Percentiles rank a stretch among this genome's conserved stretches.
These are phyloP conservation scores for Paecilomyces niveus DNA, from an alignment of 2,329 filamentous ascomycete species.

Conservation along the genomic window DNA sequence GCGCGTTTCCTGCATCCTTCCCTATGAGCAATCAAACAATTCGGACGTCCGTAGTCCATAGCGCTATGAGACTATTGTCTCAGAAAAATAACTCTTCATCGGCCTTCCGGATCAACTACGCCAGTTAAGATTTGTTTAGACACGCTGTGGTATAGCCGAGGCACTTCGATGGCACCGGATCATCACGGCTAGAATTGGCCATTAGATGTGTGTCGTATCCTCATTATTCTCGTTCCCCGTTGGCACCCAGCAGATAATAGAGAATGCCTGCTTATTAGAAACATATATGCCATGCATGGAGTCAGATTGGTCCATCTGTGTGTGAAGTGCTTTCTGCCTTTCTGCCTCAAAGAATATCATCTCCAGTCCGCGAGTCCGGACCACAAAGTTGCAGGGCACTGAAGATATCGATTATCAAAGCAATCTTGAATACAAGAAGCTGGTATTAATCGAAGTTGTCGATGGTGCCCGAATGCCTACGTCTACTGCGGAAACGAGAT, in stretches of 20 bases:
- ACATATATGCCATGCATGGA: neutral
- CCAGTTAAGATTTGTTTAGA: neutral
- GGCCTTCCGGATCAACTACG: no score
- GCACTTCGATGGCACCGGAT: neutral
- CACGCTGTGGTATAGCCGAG: neutral
- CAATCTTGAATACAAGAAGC: neutral
- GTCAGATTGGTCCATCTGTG: neutral
- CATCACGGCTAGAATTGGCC: neutral
- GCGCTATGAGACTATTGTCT: neutral
- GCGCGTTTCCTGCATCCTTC: neutral
- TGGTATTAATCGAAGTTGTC: neutral
- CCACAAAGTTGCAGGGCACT: no score
- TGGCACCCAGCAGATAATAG: neutral
- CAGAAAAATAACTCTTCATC: no score
- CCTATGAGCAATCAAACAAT: neutral
- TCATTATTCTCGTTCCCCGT: neutral
- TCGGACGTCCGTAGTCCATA: neutral
- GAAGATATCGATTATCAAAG: no score
- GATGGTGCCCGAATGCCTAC: neutral
- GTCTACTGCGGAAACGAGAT: neutral
- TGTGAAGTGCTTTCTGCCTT: neutral
- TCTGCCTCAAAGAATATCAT: no score
- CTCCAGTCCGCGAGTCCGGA: no score
- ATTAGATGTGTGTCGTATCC: neutral
- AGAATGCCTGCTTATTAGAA: neutral